These are phyloP conservation scores for Adansonia digitata DNA, from an alignment of 345 rosid species.

Conservation along the genomic window DNA sequence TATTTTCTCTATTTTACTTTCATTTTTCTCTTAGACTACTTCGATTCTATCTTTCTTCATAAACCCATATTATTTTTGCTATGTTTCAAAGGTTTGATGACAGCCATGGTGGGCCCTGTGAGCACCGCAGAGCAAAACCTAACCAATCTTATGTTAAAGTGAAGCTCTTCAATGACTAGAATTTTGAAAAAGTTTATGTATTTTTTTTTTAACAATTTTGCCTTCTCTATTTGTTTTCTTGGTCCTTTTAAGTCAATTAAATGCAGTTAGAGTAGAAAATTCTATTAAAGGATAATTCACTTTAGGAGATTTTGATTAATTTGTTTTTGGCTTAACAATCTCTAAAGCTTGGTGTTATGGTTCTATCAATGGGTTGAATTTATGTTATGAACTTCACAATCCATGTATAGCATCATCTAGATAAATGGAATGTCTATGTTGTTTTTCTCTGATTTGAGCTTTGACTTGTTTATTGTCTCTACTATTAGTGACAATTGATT, in stretches of 20 bases:
- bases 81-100: conserved; percentile 23
- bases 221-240: neutral
- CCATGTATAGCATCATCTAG: neutral
- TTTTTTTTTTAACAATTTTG: no score
- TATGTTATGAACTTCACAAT: neutral
- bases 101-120: neutral
- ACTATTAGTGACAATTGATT: neutral
- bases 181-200: neutral
- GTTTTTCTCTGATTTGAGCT: neutral
- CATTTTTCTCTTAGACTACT: no score
- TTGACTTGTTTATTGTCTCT: neutral
- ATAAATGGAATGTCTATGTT: neutral
- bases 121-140: neutral
- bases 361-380: neutral
- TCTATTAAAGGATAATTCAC: no score
- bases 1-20: no score
- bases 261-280: neutral
- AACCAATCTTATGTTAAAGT: conserved; percentile 12
- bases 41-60: no score
- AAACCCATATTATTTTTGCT: no score
- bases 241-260: neutral
- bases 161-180: neutral
- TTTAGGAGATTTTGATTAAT: neutral
- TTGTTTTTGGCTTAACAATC: neutral
- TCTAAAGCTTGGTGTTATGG: neutral